Evolutionary conservation across 2,329 filamentous ascomycete species (phyloP), one percentile per base, ranked within the genome.

Genomic region (Fusarium coicis): DNA sequence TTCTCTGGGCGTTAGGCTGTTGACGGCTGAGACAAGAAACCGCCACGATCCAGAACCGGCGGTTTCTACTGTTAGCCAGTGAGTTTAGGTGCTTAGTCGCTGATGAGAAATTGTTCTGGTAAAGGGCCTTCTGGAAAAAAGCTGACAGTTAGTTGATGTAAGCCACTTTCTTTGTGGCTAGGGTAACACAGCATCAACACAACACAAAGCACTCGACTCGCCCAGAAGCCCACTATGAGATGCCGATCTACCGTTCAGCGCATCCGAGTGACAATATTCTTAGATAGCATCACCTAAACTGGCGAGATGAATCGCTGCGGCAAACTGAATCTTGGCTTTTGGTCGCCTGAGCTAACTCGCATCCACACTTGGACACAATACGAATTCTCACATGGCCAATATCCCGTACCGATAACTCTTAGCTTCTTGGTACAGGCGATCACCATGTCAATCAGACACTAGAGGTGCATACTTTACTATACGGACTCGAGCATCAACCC

Each of bases 1-100:
- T 18, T 18, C 0, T 28, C 23, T 53, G 15, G 30, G 40, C 54
- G 54, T 49, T 50, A 50, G 54, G 62, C 36, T 52, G 66, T 58
- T 55, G 56, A 40, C 30, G 54, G 67, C 61, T 71, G 69, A 75
- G 73, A 75, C 58, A 61, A 55, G 36, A 56, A 52, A 40, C 47
- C 60, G 71, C 61, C 73, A 74, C 47, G 52, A 49, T 68, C 67
- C 72, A 69, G 62, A 72, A 69, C 67, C 70, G 62, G 61, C 54
- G 15, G 37, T 43, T 39, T 37, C 18, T 36, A 30, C 39, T 47
- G 42, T 44, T n/a, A 55, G 11, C 21, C 36, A 42, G 36, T 40
- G 44, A 37, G n/a, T 55, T 30, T 30, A 42, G 34, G 37, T 60
- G 37, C 21, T 63, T 36, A 40, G 34, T 32, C 26, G 36, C 18